These are phyloP conservation scores for Rubia tinctorum DNA, from an alignment of 305 asterid species.

Conservation along the genomic window DNA sequence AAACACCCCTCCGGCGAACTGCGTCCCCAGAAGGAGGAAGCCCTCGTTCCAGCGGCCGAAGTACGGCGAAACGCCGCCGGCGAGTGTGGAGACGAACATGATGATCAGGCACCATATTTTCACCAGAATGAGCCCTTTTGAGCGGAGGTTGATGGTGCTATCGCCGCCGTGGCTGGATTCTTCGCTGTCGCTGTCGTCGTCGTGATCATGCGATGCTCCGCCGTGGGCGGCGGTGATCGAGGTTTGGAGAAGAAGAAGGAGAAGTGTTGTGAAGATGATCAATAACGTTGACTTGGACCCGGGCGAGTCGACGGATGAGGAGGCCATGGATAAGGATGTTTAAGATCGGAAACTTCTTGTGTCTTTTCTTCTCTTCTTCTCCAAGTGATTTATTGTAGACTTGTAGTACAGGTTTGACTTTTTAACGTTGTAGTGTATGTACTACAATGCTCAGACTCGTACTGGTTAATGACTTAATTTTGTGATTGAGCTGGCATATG, in stretches of 20 bases:
- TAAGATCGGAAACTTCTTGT: not conserved
- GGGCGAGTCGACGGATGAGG: not conserved
- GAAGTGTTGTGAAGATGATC: slow-evolving; percentile 22
- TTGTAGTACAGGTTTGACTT: slow-evolving; percentile 63
- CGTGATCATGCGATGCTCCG: slow-evolving; percentile 18
- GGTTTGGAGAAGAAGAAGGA: slow-evolving; percentile 35
- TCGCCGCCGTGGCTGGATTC: not conserved
- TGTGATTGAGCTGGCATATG: not conserved
- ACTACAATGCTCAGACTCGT: not conserved
- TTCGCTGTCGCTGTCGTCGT: slow-evolving; percentile 11
- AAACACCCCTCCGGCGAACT: slow-evolving; percentile 90
- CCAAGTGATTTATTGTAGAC: not conserved
- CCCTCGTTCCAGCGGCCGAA: slow-evolving; percentile 78
- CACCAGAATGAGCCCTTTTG: slow-evolving; percentile 55
- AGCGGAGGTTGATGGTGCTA: slow-evolving; percentile 20
- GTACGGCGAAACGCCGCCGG: slow-evolving; percentile 77
- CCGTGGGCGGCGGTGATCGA: slow-evolving; percentile 46
- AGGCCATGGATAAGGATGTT: slow-evolving; percentile 26
- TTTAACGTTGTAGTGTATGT: slow-evolving; percentile 35
- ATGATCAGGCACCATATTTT: slow-evolving; percentile 72
- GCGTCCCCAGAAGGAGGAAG: slow-evolving; percentile 76
- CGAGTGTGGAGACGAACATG: slow-evolving; percentile 62
- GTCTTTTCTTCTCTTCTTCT: not conserved
- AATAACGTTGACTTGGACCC: slow-evolving; percentile 44
- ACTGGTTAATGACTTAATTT: not conserved